Base-by-base conservation (phyloP, 2,329 filamentous ascomycete species). In the Colletotrichum destructivum region DNA sequence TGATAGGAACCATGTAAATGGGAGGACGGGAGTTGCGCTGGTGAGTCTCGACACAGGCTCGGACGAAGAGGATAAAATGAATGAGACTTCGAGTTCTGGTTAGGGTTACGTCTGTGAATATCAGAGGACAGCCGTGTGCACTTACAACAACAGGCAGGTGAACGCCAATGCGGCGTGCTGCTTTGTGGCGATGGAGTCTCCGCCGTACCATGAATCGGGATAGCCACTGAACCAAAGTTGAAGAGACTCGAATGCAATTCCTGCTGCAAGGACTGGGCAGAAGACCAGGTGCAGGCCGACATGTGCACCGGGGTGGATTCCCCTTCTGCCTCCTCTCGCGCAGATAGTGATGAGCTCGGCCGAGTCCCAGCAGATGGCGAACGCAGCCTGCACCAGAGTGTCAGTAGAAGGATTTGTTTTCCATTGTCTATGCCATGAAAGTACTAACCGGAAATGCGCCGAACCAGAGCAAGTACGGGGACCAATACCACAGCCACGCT, bases 241-340 rank as follows among this genome's bases (percentile, higher is more conserved):
- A 21, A 76, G 69, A 26, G 71, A 63, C 55, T 79, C 71, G 31
- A 79, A 54, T 56, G 73, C 76, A 44, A 78, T 77, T 2, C 79
- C 69, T 15, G 78, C 38, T 47, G 76, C 56, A n/a, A 78, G 76
- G 26, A 76, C 68, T 8, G 86, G 73, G 81, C 82, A 85, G 66
- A 86, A 77, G 71, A 86, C 61, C 2, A 87, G 82, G 42, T 82
- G 82, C 16, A 84, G 51, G 63, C 76, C 82, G 44, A 87, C 82
- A 57, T 86, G 84, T 9, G 81, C 82, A 35, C 83, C 84, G 0
- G 85, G 84, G 63, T 84, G 83, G 23, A 86, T 82, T 47, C 82
- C 81, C 4, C 73, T 73, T 31, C 79, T 76, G 60, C 75, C 78
- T 8, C 77, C 79, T 47, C 82, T 81, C 18, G 77, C 67, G 46